Percentiles rank a stretch among this genome's conserved stretches.
These are phyloP conservation scores for Phoenix roebelenii DNA, from an alignment of 176 grass and related monocot genomes.

Conservation along the genomic window DNA sequence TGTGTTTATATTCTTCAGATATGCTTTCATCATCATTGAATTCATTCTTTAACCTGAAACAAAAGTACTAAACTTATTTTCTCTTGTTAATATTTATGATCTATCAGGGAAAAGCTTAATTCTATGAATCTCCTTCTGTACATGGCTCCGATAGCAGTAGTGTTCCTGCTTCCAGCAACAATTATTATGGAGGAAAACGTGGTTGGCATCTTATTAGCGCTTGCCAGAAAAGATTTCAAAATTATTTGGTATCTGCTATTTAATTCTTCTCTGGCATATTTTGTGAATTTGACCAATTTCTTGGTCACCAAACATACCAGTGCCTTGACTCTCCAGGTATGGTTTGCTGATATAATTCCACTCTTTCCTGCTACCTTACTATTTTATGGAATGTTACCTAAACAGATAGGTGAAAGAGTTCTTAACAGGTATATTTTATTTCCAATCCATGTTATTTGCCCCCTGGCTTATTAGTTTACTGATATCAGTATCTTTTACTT, in stretches of 20 bases:
- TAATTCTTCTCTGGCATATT: constrained; percentile 51
- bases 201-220: constrained; percentile 23
- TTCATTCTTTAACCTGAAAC: no score
- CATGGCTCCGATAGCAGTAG: constrained; percentile 51
- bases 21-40: no score
- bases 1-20: no score
- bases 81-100: not conserved
- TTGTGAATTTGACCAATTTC: constrained; percentile 58
- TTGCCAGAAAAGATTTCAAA: constrained; percentile 42
- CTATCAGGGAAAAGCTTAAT: constrained; percentile 45
- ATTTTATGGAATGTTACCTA: not conserved
- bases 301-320: constrained; percentile 60
- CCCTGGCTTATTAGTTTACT: not conserved
- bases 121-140: constrained; percentile 65
- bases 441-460: not conserved
- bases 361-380: not conserved
- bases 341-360: not conserved
- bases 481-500: no score
- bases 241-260: constrained; percentile 48
- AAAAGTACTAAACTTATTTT: no score
- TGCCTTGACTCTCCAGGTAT: constrained; percentile 41
- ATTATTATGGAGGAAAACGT: constrained; percentile 57
- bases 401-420: not conserved
- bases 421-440: not conserved
- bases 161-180: constrained; percentile 42